Evolutionary conservation across 2,329 filamentous ascomycete genomes (phyloP).

Genomic region (Pyricularia pennisetigena): DNA sequence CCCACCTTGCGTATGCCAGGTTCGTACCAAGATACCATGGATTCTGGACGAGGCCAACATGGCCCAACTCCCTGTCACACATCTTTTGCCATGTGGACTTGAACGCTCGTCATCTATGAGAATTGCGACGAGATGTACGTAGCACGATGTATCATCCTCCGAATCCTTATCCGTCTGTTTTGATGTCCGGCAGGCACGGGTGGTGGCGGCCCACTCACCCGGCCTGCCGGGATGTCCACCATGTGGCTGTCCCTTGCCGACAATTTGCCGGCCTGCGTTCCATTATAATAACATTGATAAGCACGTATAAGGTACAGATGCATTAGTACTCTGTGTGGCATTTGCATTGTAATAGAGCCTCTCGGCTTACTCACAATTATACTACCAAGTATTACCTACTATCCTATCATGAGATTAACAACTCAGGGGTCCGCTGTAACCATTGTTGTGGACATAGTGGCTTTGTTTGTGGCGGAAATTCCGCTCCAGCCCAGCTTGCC

Average conservation of each 20-base stretch:
- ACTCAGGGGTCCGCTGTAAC: neutral
- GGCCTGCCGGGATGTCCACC: neutral
- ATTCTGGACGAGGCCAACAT: no score
- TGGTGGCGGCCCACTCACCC: neutral
- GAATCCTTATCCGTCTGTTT: neutral
- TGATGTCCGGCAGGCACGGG: neutral
- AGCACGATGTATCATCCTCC: no score
- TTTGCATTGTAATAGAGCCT: no score
- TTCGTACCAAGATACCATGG: no score
- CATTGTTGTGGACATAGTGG: neutral
- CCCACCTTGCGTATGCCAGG: no score
- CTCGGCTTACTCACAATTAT: no score
- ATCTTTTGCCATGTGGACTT: no score
- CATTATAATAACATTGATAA: neutral
- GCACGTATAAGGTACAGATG: neutral
- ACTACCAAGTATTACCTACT: no score
- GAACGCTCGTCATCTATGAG: no score
- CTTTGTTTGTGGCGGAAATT: neutral
- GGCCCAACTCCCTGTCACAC: no score
- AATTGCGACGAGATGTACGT: no score
- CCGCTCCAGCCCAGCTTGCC: neutral
- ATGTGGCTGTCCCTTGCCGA: neutral
- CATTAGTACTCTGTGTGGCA: neutral
- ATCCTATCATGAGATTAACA: neutral
- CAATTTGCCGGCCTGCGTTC: neutral